Evolutionary conservation across 352 stramenopile species (phyloP).

Genomic region (Globisporangium iwayamae): DNA sequence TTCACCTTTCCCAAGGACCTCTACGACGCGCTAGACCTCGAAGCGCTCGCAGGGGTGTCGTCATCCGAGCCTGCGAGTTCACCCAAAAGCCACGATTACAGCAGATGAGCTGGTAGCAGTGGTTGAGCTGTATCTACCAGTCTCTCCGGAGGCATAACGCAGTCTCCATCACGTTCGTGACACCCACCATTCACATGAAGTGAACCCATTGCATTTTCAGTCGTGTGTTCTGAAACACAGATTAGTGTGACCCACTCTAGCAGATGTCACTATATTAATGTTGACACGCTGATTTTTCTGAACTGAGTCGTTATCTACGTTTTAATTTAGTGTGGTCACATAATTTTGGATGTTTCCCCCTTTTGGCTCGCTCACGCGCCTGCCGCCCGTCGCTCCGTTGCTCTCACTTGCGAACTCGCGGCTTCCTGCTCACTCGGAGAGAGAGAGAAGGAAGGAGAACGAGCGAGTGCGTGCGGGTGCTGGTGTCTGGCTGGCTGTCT

Average conservation of each 20-base stretch:
- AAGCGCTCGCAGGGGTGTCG: constrained; percentile 21
- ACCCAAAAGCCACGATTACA: constrained; percentile 7
- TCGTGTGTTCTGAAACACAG: too few species aligned
- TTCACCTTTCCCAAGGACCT: neutral
- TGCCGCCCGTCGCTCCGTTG: constrained; percentile 2
- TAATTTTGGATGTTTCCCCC: constrained; percentile 8
- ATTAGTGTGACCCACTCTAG: too few species aligned
- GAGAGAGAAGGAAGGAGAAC: constrained; percentile 11
- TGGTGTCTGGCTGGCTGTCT: neutral
- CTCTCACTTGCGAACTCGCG: constrained; percentile 69
- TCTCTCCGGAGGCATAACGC: neutral
- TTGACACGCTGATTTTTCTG: too few species aligned
- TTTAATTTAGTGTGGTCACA: too few species aligned
- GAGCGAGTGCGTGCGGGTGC: neutral
- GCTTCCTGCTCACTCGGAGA: constrained; percentile 42
- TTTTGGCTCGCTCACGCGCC: constrained; percentile 13
- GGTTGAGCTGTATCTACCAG: neutral
- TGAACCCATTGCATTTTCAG: neutral
- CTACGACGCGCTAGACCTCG: constrained; percentile 30
- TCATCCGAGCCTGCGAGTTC: constrained; percentile 23
- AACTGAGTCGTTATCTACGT: too few species aligned
- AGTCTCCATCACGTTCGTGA: neutral
- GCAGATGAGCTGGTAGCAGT: neutral
- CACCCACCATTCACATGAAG: neutral
- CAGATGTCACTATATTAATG: too few species aligned